Percentiles rank a stretch among this genome's conserved stretches.
Conservation (phyloP, 176 grass and related monocot species). For the Eleusine indica region DNA sequence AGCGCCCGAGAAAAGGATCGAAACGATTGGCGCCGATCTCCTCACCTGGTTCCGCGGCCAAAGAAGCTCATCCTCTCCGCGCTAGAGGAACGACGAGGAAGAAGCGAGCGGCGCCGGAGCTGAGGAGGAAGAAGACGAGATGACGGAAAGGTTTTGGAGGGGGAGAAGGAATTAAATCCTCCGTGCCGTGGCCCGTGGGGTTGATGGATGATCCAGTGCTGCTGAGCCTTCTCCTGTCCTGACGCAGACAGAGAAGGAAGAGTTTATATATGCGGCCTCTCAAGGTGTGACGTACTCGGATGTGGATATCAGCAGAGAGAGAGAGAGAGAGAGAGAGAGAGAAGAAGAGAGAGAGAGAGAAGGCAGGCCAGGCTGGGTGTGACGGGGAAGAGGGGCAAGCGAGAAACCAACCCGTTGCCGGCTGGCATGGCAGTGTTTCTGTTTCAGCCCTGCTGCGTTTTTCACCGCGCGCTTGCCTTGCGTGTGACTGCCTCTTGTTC, state of each 20-base stretch:
- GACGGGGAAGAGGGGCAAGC: background rate
- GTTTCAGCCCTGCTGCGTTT: background rate
- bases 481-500: no score
- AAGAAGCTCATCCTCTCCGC: conserved; percentile 68
- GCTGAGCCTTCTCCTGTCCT: background rate
- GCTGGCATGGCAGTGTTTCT: background rate
- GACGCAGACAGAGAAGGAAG: background rate
- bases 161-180: background rate
- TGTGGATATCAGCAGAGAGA: background rate
- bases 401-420: conserved; percentile 3
- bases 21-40: background rate
- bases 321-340: background rate
- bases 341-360: background rate
- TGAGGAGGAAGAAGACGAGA: background rate
- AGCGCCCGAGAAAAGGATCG: background rate
- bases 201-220: background rate
- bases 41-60: conserved; percentile 64
- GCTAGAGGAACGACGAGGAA: background rate
- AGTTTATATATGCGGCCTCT: background rate
- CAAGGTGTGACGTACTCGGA: background rate
- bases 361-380: conserved; percentile 35
- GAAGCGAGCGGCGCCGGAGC: background rate
- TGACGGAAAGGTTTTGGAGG: background rate
- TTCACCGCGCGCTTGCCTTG: background rate
- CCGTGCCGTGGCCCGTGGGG: background rate